Base-by-base conservation (phyloP, 331 rosid genomes). In the Stylosanthes scabra region DNA sequence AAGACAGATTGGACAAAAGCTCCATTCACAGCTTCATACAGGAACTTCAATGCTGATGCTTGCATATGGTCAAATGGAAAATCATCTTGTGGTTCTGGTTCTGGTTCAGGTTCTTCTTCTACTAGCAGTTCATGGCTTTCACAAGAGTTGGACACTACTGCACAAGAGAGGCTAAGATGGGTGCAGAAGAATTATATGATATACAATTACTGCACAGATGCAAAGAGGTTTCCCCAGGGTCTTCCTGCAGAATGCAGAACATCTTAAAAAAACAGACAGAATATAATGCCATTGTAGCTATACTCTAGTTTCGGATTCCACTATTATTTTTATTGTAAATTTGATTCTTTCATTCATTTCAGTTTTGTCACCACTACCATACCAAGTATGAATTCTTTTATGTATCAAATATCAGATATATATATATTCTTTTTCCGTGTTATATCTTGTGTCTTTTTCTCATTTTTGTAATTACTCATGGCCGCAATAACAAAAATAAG, bases 101-200 rank as follows among this genome's bases (percentile, higher is more conserved):
- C 82, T 31, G 44, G 50, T 14, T 70, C 84, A 7, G 11, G 31
- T 5, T 5, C 73, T 51, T 37, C 71, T 2, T 39, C 56, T 8
- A 34, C n/a, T 20, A 46, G 15, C 8, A 39, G 31, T 11, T 44
- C 82, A 0, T 88, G 86, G 93, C 67, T 84, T 9, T 78, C 87
- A 8, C 86, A 84, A 56, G 77, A 88, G 68, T 59, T 88, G 50
- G 91, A 84, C 44, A 7, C 70, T 2, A 39, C 78, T 0, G 37
- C 78, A 4, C 80, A 81, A 55, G 68, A 63, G 15, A 85, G 73
- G 71, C 27, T 89, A 37, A 77, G 42, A 12, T 85, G 92, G 90
- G 92, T 80, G 60, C 90, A 87, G 69, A 85, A 75, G 71, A 87
- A 85, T 44, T 85, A 87, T 74, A 83, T 87, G 90, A 82, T 87